Evolutionary conservation across 2,329 filamentous ascomycete species (phyloP), one percentile per base, ranked within the genome.

Genomic region (Cladosporium sp.): DNA sequence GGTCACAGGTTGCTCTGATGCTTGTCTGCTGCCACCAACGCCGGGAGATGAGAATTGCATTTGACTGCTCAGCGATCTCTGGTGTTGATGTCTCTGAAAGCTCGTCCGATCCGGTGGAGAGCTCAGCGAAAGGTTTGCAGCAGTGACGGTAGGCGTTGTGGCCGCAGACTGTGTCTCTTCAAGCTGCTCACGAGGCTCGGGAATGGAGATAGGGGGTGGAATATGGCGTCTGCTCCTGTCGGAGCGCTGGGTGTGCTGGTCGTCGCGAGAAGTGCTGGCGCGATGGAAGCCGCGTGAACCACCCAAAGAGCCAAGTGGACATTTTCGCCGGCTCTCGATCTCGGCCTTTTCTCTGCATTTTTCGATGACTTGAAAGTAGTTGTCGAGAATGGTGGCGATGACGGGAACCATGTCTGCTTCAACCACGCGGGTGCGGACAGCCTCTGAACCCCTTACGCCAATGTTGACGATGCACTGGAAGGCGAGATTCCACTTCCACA

Each of bases 391-490:
- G 42, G 93, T 97, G 50, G 93, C 93, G 63, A 99, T 96, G 62
- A 99, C 93, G 2, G 93, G 93, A 3, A 99, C 93, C 88, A 99
- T 96, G 70, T 99, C 93, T 56, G 93, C 93, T 73, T 99, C 93
- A 47, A 99, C 93, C 2, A 99, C 92, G 58, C 93, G 82, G 52
- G 93, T 97, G 61, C 93, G 83, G 53, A 99, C 93, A 59, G 83
- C 85, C 73, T 99, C 93, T 11, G 93, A 96, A 54, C 93, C 93
- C 60, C 93, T 83, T 54, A 99, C 92, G 51, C 93, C 93, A 66
- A 99, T 97, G 70, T 99, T 99, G 68, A 99, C 93, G 58, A 97
- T 91, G 70, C 93, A 99, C 72, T 97, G 93, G 70, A 99, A 99
- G 47, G 93, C 93, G 56, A 99, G 80, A 66, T 96, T 99, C 93